Percentiles rank a stretch among this genome's conserved stretches.
These are phyloP conservation scores for Haplographium delicatum DNA, from an alignment of 495 filamentous ascomycete genomes.

Conservation along the genomic window DNA sequence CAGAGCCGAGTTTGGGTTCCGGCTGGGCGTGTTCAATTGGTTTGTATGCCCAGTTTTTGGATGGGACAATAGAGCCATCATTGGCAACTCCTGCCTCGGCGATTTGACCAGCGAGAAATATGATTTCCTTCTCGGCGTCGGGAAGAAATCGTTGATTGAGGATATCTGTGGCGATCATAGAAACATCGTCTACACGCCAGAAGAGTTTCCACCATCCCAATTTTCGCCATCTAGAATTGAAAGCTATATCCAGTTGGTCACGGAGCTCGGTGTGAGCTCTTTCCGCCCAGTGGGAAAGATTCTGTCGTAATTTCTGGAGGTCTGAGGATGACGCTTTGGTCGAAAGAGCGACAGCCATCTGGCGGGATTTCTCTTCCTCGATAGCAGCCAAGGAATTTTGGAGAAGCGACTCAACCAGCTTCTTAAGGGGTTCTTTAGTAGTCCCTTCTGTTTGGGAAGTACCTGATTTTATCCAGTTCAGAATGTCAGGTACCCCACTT, in stretches of 20 bases:
- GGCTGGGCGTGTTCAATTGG: neutral
- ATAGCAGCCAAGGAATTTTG: slow-evolving; percentile 52
- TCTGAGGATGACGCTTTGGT: slow-evolving; percentile 36
- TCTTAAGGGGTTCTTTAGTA: slow-evolving; percentile 57
- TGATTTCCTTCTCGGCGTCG: slow-evolving; percentile 64
- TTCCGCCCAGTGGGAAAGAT: slow-evolving; percentile 69
- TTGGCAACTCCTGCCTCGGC: slow-evolving; percentile 57
- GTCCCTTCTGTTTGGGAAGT: slow-evolving; percentile 34
- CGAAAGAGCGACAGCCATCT: slow-evolving; percentile 24
- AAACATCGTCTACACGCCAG: slow-evolving; percentile 90
- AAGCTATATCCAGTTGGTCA: slow-evolving; percentile 67
- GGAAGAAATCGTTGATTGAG: slow-evolving; percentile 67
- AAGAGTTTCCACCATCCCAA: slow-evolving; percentile 93
- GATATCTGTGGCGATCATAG: slow-evolving; percentile 72
- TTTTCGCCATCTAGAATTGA: slow-evolving; percentile 66
- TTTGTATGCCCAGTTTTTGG: slow-evolving; percentile 21
- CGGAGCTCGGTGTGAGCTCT: slow-evolving; percentile 77
- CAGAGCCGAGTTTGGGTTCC: neutral
- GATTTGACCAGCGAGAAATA: slow-evolving; percentile 78
- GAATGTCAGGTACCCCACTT: slow-evolving; percentile 58
- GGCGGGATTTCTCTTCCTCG: slow-evolving; percentile 40
- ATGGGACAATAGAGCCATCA: neutral
- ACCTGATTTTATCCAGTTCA: slow-evolving; percentile 61
- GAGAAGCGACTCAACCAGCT: slow-evolving; percentile 62
- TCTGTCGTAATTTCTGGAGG: slow-evolving; percentile 45